These are phyloP conservation scores for Paramecium pentaurelia DNA, from an alignment of 73 alveolate genomes.

Conservation along the genomic window DNA sequence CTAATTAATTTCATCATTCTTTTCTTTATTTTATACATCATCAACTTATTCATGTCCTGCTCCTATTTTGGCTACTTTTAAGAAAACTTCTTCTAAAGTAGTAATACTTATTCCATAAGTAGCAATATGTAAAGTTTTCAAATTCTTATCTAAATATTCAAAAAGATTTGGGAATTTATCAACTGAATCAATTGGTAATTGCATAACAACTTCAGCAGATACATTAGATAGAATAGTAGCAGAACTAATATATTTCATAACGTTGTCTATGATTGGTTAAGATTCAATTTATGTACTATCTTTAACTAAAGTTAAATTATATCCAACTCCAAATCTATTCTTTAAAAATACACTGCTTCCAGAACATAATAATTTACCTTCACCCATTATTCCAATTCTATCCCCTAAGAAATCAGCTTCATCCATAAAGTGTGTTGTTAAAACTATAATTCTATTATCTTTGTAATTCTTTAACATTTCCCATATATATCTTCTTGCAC, in stretches of 20 bases:
- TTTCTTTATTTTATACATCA: background rate
- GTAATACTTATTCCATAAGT: constrained; percentile 92
- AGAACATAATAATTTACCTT: constrained; percentile 90
- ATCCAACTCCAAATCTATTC: constrained; percentile 96
- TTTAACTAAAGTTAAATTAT: constrained; percentile 64
- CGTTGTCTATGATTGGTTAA: constrained; percentile 44
- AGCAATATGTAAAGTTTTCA: constrained; percentile 74
- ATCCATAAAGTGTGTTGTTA: constrained; percentile 98
- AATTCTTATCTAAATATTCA: constrained; percentile 69
- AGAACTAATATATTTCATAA: constrained; percentile 46
- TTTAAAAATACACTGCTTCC: constrained; percentile 94
- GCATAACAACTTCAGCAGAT: constrained; percentile 74
- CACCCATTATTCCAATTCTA: constrained; percentile 96
- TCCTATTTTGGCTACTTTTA: constrained; percentile 82
- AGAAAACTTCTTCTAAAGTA: constrained; percentile 94
- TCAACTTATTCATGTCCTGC: constrained; percentile 66
- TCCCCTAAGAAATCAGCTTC: constrained; percentile 99
- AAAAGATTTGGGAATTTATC: constrained; percentile 74
- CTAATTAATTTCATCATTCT: constrained; percentile 28
- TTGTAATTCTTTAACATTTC: constrained; percentile 91
- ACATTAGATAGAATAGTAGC: constrained; percentile 58
- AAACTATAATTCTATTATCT: constrained; percentile 86
- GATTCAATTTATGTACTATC: constrained; percentile 58
- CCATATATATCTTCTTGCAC: constrained; percentile 96
- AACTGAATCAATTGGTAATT: constrained; percentile 72